phyloP scores from a whole-genome alignment of 495 filamentous ascomycete species.

The Cercophora samala region DNA sequence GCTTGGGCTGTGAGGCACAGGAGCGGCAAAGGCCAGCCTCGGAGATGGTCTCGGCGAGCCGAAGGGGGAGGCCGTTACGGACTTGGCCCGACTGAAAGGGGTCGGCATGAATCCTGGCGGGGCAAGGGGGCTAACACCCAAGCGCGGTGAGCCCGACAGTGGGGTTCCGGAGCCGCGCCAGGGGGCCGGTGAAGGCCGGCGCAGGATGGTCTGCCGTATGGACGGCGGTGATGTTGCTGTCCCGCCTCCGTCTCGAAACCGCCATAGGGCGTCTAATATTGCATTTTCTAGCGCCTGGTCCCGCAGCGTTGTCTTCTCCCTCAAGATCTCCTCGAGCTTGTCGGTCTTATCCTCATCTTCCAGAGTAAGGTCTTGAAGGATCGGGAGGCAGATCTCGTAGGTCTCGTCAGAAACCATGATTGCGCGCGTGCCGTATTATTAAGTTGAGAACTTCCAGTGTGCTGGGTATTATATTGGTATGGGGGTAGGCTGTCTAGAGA shows the following conservation, averaged over 20 bases:
- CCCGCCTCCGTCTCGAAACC: constrained; percentile 73
- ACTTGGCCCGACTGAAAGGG: constrained; percentile 67
- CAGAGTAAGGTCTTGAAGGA: constrained; percentile 75
- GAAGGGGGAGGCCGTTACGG: constrained; percentile 83
- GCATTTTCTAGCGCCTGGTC: constrained; percentile 85
- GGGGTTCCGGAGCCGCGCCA: constrained; percentile 85
- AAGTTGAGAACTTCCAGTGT: neutral
- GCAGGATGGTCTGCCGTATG: constrained; percentile 82
- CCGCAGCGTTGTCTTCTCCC: constrained; percentile 69
- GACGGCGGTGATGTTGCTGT: constrained; percentile 74
- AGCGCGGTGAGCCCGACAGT: constrained; percentile 67
- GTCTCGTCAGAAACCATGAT: constrained; percentile 88
- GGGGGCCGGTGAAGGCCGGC: constrained; percentile 85
- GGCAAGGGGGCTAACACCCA: constrained; percentile 75
- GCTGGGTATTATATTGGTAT: neutral
- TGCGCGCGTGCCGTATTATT: constrained; percentile 11
- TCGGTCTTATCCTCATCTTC: constrained; percentile 97
- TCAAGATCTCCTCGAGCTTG: constrained; percentile 80
- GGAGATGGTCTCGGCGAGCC: constrained; percentile 92
- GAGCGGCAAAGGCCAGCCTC: constrained; percentile 82
- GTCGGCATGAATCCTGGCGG: constrained; percentile 79
- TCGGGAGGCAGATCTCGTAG: constrained; percentile 83
- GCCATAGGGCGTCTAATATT: constrained; percentile 88
- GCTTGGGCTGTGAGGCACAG: constrained; percentile 90
- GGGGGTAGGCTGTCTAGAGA: neutral